These are phyloP conservation scores for Colletotrichum acutatum DNA, from an alignment of 2,329 filamentous ascomycete species.

Conservation along the genomic window DNA sequence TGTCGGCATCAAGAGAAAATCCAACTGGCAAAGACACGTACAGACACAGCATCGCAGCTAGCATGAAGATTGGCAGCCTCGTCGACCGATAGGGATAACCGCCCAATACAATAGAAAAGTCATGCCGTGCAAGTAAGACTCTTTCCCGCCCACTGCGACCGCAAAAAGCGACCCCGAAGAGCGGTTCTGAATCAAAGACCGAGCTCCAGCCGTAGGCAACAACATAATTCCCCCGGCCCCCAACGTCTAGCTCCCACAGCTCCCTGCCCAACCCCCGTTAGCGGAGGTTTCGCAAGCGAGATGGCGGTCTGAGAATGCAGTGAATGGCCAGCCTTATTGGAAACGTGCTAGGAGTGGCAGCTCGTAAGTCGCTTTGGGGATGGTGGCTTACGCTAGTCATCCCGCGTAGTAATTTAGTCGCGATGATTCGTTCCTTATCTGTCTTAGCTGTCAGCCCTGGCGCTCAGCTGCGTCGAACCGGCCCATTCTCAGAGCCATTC, in stretches of 20 bases:
- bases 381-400: conserved; percentile 13
- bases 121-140: background rate
- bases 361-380: background rate
- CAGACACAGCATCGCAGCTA: background rate
- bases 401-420: background rate
- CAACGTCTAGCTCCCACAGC: background rate
- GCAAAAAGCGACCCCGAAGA: background rate
- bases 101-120: background rate
- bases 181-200: background rate
- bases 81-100: background rate
- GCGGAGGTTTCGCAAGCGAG: background rate
- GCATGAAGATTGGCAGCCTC: background rate
- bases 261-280: background rate
- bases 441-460: conserved; percentile 22
- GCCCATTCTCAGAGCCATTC: background rate
- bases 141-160: too few relatives aligned
- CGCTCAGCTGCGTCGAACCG: conserved; percentile 18
- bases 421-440: background rate
- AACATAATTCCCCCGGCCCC: background rate
- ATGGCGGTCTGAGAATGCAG: background rate
- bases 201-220: background rate
- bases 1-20: background rate
- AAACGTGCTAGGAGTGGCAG: background rate
- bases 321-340: conserved; percentile 23
- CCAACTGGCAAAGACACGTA: conserved; percentile 4